A percentile compares a stretch with the other conserved stretches of the same genome.
These are phyloP conservation scores for Aechmea fasciata DNA, from an alignment of 176 grass and related monocot species.

Conservation along the genomic window DNA sequence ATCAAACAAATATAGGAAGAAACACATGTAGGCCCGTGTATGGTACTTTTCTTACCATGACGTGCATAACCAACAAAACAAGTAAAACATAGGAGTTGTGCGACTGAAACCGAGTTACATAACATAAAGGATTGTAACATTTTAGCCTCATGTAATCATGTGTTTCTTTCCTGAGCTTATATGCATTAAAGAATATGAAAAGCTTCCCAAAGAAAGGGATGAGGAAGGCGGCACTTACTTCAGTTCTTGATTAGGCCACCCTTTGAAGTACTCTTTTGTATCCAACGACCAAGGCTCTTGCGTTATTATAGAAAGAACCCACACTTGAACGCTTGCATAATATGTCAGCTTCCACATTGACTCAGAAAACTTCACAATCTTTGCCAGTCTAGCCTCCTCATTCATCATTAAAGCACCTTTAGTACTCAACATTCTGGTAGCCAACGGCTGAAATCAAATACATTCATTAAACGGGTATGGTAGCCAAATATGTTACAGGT, in stretches of 20 bases:
- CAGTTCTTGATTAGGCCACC: constrained; percentile 78
- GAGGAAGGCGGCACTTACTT: constrained; percentile 37
- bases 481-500: too few species aligned
- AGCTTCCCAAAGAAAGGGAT: background rate
- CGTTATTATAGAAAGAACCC: constrained; percentile 77
- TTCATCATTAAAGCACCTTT: constrained; percentile 47
- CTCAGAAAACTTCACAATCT: constrained; percentile 84
- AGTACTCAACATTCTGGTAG: constrained; percentile 47
- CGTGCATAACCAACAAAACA: background rate
- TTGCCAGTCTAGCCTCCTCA: constrained; percentile 48
- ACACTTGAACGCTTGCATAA: constrained; percentile 70
- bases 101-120: background rate
- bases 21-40: background rate
- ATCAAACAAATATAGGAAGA: background rate
- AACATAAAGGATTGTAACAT: background rate
- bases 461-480: background rate
- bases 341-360: constrained; percentile 99
- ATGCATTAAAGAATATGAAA: background rate
- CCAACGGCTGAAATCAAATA: constrained; percentile 56
- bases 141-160: background rate
- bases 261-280: constrained; percentile 60
- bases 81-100: background rate
- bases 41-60: background rate
- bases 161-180: background rate
- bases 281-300: constrained; percentile 84